Base-by-base conservation (phyloP, 225 moss, liverwort and hornwort species). In the Bryum argenteum region DNA sequence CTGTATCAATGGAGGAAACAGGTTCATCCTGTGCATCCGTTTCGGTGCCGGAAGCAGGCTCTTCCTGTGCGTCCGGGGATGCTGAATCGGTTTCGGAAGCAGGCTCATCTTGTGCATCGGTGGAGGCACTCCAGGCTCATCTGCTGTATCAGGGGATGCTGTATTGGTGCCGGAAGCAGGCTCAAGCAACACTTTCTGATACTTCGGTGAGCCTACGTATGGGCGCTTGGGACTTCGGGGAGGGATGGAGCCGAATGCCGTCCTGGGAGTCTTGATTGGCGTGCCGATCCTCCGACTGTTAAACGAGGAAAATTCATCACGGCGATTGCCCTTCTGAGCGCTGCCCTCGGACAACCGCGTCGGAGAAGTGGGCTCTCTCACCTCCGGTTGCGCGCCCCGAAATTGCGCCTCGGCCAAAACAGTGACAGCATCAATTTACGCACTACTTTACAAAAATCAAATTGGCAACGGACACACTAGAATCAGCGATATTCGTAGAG, bases 281-380 rank as follows among this genome's bases (percentile, higher is more conserved):
- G 78, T 75, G 14, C 70, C 82, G 6, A 78, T 22, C 50, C 68
- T 75, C 50, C 78, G 66, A 15, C 41, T 63, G 11, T 66, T 71
- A 61, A 66, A 61, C 26, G 82, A 66, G 0, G 78, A 75, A 17
- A 71, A 75, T 22, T 82, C 82, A 16, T 82, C 82, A 21, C 82
- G 78, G 41, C 74, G 70, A 1, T 9, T 71, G 33, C 59, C 66
- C 52, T 71, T 75, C 24, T 10, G 1, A 6, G 33, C 33, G 7
- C 33, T 6, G 33, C 33, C 33, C 1, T 82, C 82, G 2, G 75
- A 75, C 8, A 51, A 50, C 12, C 63, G 71, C 11, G 82, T 82
- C 3, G 82, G 82, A 8, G 82, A 78, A 0, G 82, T 82, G 9
- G 82, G 82, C 44, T 82, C 82, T 14, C 70, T 82, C 3, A 82